These are phyloP conservation scores for Cryphonectria parasitica DNA, from an alignment of 2,329 filamentous ascomycete genomes.

Conservation along the genomic window DNA sequence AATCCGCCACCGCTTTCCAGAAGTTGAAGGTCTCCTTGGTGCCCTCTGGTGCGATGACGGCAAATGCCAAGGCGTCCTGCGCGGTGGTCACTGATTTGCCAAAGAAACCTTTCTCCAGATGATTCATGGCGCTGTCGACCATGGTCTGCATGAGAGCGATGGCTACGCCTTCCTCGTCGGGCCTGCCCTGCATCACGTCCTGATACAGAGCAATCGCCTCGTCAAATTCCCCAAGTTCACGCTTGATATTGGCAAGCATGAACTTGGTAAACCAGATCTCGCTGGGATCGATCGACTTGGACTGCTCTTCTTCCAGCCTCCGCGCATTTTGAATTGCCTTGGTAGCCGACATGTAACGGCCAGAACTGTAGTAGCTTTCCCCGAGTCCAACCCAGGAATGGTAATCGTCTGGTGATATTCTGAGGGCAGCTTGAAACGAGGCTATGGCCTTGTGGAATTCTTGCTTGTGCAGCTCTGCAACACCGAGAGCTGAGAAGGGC, in stretches of 20 bases:
- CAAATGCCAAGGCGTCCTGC: conserved; percentile 69
- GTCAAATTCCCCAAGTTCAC: conserved; percentile 89
- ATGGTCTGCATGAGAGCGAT: conserved; percentile 88
- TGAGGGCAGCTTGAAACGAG: conserved; percentile 86
- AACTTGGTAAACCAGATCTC: conserved; percentile 96
- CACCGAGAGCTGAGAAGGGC: conserved; percentile 92
- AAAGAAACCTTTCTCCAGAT: conserved; percentile 81
- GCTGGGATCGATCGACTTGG: conserved; percentile 54
- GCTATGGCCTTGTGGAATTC: conserved; percentile 87
- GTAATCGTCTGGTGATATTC: conserved; percentile 84
- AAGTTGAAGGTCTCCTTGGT: conserved; percentile 82
- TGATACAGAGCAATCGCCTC: conserved; percentile 79
- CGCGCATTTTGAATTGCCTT: conserved; percentile 89
- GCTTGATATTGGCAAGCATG: conserved; percentile 93
- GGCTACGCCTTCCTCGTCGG: conserved; percentile 81
- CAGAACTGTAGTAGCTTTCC: conserved; percentile 96
- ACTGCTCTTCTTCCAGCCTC: conserved; percentile 58
- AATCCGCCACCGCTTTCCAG: conserved; percentile 92
- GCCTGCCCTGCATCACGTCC: conserved; percentile 68
- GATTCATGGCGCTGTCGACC: conserved; percentile 78
- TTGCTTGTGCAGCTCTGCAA: conserved; percentile 92
- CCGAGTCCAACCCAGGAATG: conserved; percentile 95
- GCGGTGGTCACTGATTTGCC: conserved; percentile 79
- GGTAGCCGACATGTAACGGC: conserved; percentile 89
- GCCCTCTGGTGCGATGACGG: conserved; percentile 61